Evolutionary conservation across 129 eudicot genomes (phyloP), one percentile per base, ranked within the genome.

Genomic region (Mikania micrantha): DNA sequence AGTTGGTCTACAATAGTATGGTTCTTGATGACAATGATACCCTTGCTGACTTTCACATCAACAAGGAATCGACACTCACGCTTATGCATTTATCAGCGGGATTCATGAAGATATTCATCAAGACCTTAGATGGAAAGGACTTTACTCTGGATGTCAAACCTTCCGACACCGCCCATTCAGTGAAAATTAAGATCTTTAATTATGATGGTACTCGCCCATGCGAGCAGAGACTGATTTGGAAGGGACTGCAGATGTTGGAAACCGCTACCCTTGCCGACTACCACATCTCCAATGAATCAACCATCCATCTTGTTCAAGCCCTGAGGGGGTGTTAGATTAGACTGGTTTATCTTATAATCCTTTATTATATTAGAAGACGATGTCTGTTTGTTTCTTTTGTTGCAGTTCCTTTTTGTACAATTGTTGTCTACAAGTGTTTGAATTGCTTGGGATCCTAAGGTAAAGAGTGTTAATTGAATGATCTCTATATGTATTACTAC

Each of bases 261-360:
- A n/a, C 2, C 3, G n/a, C 45, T 9, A 40, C 45, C 2, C 45
- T 40, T 40, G 45, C 45, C 15, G 45, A 40, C 45, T 40, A 40
- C 45, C n/a, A 40, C 35, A 48, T 60, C 52, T 39, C 19, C 3
- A 32, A 61, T 2, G 70, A 72, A 54, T 48, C 77, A 5, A 72
- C 49, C 66, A 2, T 61, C n/a, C 40, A 29, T 31, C 50, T 47
- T 32, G 70, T 20, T 11, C 25, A 6, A 21, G 5, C 28, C 20
- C 0, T 49, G 5, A 49, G 28, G 28, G 57, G 57, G 5, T 12
- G 48, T 3, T 32, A 32, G 36, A 32, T 32, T 32, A 32, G 0
- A 32, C 6, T 32, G 7, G 36, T 4, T 3, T 32, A 1, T 32
- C 36, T 32, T 32, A 4, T 32, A 7, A 32, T 32, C 36, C 36